A percentile compares a stretch with the other conserved stretches of the same genome.
Conservation (phyloP, 2,329 filamentous ascomycete species). For the Didymella glomerata region DNA sequence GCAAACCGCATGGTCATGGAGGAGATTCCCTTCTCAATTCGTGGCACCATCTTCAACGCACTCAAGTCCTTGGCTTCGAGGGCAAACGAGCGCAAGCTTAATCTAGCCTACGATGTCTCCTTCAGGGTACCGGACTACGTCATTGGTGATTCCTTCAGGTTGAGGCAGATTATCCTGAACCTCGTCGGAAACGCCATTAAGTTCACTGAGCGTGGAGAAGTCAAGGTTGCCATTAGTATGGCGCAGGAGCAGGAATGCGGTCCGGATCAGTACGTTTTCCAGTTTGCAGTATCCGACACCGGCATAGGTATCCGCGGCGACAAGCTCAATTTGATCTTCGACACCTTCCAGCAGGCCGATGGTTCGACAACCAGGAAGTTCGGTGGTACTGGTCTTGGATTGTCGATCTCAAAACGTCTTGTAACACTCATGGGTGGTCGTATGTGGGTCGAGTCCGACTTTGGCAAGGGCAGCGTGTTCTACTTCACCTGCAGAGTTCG, state of each 20-base stretch:
- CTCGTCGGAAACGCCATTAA: slow-evolving; percentile 98
- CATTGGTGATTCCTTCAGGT: slow-evolving; percentile 93
- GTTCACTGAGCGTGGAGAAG: slow-evolving; percentile 96
- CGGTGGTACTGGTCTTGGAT: slow-evolving; percentile 88
- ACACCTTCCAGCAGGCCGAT: slow-evolving; percentile 98
- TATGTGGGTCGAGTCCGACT: slow-evolving; percentile 94
- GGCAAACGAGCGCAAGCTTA: slow-evolving; percentile 93
- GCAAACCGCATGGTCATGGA: slow-evolving; percentile 98
- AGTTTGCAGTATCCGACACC: slow-evolving; percentile 95
- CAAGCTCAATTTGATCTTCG: slow-evolving; percentile 96
- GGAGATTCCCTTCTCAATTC: slow-evolving; percentile 93
- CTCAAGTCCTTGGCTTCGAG: slow-evolving; percentile 97
- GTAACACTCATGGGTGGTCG: slow-evolving; percentile 97
- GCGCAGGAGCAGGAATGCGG: slow-evolving; percentile 71
- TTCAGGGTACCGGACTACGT: slow-evolving; percentile 94
- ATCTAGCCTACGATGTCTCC: slow-evolving; percentile 92
- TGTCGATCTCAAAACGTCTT: slow-evolving; percentile 93
- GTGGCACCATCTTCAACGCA: slow-evolving; percentile 95
- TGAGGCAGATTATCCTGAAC: slow-evolving; percentile 96
- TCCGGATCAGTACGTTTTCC: slow-evolving; percentile 85
- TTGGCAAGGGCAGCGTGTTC: slow-evolving; percentile 91
- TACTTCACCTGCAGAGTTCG: slow-evolving; percentile 95
- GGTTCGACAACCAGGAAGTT: slow-evolving; percentile 96
- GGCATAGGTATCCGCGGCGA: slow-evolving; percentile 96
- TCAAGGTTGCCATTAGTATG: slow-evolving; percentile 88